phyloP scores from a whole-genome alignment of 1,284 basidiomycete species.

The Puccinia polysora region DNA sequence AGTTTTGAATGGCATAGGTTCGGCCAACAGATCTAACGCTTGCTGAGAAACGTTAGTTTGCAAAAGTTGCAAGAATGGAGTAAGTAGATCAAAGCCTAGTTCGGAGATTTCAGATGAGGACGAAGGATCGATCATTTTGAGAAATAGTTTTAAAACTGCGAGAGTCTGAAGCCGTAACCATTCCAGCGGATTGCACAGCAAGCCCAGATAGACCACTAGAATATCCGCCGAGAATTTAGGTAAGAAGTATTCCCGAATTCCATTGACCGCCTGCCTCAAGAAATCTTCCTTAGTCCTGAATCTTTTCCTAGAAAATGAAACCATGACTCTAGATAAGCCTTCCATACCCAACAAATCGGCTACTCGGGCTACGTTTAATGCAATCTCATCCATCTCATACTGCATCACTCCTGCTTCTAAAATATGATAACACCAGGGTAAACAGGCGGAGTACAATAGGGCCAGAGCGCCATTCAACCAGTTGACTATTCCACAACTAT shows the following conservation, averaged over 20 bases:
- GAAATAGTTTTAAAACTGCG: conserved; percentile 27
- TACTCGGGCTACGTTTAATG: conserved; percentile 24
- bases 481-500: conserved; percentile 27
- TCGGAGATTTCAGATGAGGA: conserved; percentile 32
- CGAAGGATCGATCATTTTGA: conserved; percentile 19
- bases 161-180: conserved; percentile 37
- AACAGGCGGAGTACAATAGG: conserved; percentile 36
- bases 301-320: conserved; percentile 36
- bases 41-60: conserved; percentile 25
- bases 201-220: conserved; percentile 34
- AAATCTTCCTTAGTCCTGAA: conserved; percentile 44
- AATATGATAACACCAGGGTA: conserved; percentile 43
- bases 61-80: conserved; percentile 32
- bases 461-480: conserved; percentile 38
- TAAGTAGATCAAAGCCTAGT: conserved; percentile 34
- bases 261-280: conserved; percentile 38
- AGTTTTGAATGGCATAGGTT: conserved; percentile 31
- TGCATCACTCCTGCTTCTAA: conserved; percentile 41
- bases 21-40: conserved; percentile 36
- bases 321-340: conserved; percentile 39
- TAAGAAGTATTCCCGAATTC: conserved; percentile 42
- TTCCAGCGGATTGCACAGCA: conserved; percentile 36
- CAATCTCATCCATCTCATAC: conserved; percentile 43
- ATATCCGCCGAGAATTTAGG: conserved; percentile 18
- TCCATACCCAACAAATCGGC: conserved; percentile 34